Base-by-base conservation (phyloP, 2,329 filamentous ascomycete genomes). In the Aspergillus sp. region DNA sequence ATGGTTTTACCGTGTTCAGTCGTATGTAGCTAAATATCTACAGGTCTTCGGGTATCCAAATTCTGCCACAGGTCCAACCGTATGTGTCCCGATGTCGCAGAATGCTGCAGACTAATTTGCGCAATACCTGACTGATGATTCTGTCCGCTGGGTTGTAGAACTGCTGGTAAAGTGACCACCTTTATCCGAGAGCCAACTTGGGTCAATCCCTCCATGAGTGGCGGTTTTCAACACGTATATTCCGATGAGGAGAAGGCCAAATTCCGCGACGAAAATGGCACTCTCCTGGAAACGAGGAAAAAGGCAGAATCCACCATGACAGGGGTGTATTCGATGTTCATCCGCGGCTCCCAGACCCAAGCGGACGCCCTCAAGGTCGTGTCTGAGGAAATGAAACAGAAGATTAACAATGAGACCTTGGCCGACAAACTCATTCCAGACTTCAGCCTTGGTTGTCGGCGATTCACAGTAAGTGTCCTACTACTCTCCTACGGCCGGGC, bases 371-470 rank as follows among this genome's bases (percentile, higher is more conserved):
- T n/a, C 12, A 33, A 51, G 37, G 17, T 39, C 33, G 49, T 64
- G 12, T 19, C 23, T 5, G 3, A 23, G 3, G 31, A 37, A 5
- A 81, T 80, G 78, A 67, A 65, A 12, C 65, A 65, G 17, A 66
- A 63, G 14, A 66, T 80, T 23, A 68, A 75, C 39, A 60, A 74
- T 46, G 68, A 80, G 51, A 63, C 70, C 2, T 68, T 82, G 14
- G 64, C 70, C 31, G 73, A 79, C 12, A 75, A 74, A 41, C 75
- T 82, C 53, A 79, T 81, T 31, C 79, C 77, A 47, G 74, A 74
- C 57, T 79, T 78, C 65, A 70, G 70, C 19, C 69, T 76, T 6
- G 76, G 77, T 11, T 79, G 77, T 59, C 66, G 76, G 17, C 65
- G 77, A 15, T 23, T 33, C 25, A 19, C 19, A 19, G 19, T 19